These are phyloP conservation scores for Corylus avellana DNA, from an alignment of 306 rosid genomes.

Conservation along the genomic window DNA sequence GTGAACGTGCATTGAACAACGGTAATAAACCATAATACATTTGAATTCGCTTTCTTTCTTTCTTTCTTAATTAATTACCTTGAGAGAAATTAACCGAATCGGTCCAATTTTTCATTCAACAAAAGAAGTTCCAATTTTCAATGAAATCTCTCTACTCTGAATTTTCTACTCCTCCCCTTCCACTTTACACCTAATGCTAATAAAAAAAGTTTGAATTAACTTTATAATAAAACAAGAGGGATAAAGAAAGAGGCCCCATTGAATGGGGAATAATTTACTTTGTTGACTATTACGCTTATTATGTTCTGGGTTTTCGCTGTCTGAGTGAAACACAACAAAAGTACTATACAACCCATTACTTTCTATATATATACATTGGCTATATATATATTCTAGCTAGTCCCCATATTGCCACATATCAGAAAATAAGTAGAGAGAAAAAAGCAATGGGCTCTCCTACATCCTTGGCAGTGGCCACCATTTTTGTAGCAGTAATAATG, in stretches of 20 bases:
- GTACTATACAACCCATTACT: too few species aligned
- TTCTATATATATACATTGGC: background rate
- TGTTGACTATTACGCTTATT: background rate
- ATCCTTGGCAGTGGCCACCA: background rate
- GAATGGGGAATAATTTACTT: background rate
- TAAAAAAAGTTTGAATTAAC: background rate
- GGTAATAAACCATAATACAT: background rate
- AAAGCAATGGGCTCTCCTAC: slow-evolving; percentile 39
- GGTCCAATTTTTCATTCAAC: too few species aligned
- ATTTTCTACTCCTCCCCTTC: background rate
- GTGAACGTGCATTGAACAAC: too few species aligned
- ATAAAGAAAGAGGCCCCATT: background rate
- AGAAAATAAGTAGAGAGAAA: background rate
- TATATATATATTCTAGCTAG: too few species aligned
- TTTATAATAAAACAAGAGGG: background rate
- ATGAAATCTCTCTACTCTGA: background rate
- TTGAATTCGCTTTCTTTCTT: too few species aligned
- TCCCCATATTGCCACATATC: background rate
- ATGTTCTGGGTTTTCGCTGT: background rate
- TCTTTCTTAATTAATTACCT: background rate
- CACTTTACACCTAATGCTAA: background rate
- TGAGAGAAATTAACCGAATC: background rate
- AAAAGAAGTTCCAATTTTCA: too few species aligned
- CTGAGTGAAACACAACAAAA: background rate
- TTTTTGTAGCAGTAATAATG: slow-evolving; percentile 17